These are phyloP conservation scores for Aspergillus arachidicola DNA, from an alignment of 2,329 filamentous ascomycete species.

Conservation along the genomic window DNA sequence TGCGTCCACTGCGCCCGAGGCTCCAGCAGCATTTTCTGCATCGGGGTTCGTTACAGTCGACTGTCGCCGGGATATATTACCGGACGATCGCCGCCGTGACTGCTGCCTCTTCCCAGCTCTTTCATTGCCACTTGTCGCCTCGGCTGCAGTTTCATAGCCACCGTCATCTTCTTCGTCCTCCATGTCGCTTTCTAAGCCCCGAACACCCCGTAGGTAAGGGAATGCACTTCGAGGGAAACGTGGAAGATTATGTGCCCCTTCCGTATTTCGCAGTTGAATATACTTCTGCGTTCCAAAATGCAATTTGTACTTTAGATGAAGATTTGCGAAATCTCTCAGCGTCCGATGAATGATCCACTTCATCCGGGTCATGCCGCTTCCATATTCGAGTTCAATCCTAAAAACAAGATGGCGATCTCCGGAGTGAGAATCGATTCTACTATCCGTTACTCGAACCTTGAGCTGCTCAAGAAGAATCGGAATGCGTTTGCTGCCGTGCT, in stretches of 20 bases:
- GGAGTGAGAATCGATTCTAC: constrained; percentile 62
- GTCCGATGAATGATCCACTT: constrained; percentile 90
- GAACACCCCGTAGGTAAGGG: constrained; percentile 81
- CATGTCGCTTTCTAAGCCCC: constrained; percentile 78
- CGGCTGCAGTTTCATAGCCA: constrained; percentile 57
- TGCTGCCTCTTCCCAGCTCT: constrained; percentile 52
- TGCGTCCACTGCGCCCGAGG: constrained; percentile 34
- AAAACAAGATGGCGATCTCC: constrained; percentile 79
- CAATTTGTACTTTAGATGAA: constrained; percentile 92
- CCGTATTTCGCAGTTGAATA: constrained; percentile 68
- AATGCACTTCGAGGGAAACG: constrained; percentile 88
- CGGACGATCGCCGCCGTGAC: constrained; percentile 53
- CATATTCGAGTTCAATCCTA: constrained; percentile 91
- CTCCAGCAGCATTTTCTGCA: constrained; percentile 39
- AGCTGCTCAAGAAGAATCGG: constrained; percentile 94
- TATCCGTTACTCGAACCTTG: constrained; percentile 84
- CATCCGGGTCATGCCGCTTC: constrained; percentile 93
- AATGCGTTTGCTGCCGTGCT: constrained; percentile 92
- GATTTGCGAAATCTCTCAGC: constrained; percentile 84
- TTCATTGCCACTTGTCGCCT: constrained; percentile 70
- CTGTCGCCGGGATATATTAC: constrained; percentile 60
- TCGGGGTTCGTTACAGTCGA: constrained; percentile 54
- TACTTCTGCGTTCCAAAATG: constrained; percentile 83
- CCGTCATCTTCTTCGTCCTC: constrained; percentile 65
- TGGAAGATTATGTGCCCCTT: constrained; percentile 76